Evolutionary conservation across 2,329 filamentous ascomycete genomes (phyloP).

Genomic region (Zelopaecilomyces penicillatus): DNA sequence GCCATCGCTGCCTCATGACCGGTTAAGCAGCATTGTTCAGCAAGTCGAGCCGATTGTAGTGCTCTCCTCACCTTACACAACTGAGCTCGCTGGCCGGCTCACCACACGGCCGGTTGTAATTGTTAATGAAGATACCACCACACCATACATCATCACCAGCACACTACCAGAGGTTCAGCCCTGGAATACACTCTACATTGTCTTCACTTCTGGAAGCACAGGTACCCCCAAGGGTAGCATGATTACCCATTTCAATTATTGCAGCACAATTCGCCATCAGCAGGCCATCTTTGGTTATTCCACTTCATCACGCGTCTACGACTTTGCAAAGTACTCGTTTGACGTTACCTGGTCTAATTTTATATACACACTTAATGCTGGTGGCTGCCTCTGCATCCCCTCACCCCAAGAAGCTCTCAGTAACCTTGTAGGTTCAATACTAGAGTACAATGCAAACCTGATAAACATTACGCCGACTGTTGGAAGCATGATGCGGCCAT

Average conservation of each 20-base stretch:
- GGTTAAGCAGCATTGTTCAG: constrained; percentile 4
- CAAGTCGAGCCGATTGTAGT: constrained; percentile 4
- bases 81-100: no score
- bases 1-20: background rate
- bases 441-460: constrained; percentile 31
- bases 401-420: constrained; percentile 43
- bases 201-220: constrained; percentile 4
- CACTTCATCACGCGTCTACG: constrained; percentile 27
- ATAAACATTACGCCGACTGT: constrained; percentile 39
- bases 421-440: constrained; percentile 32
- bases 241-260: background rate
- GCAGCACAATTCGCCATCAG: background rate
- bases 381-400: constrained; percentile 42
- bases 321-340: constrained; percentile 36
- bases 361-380: constrained; percentile 31
- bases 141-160: background rate
- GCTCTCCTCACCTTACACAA: constrained; percentile 4
- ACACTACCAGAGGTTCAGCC: background rate
- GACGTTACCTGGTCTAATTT: constrained; percentile 35
- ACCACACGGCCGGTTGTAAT: no score
- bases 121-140: background rate
- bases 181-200: background rate
- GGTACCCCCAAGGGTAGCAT: background rate
- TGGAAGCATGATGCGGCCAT: constrained; percentile 22
- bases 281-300: background rate